Evolutionary conservation across 2,329 filamentous ascomycete species (phyloP), one percentile per base, ranked within the genome.

Genomic region (Tolypocladium inflatum): DNA sequence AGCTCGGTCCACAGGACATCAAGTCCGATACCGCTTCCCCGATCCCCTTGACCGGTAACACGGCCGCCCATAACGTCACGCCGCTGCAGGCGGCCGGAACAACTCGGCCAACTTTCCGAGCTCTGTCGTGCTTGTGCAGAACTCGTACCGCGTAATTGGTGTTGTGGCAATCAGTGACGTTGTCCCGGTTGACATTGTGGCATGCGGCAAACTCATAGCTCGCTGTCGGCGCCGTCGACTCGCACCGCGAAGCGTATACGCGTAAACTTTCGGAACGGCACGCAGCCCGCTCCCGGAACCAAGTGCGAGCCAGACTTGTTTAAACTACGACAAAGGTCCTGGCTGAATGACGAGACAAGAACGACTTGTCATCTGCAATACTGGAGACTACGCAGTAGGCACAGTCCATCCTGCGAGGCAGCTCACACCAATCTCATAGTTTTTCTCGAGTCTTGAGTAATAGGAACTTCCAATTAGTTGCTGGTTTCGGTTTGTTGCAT

Each of bases 231-330:
- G 4, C 70, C 76, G 0, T 79, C 76, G 1, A 66, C 68, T 0
- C 80, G 78, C 62, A 78, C 76, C 30, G 7, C 30, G 30, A 33
- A 33, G 4, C 30, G 8, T 33, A 33, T 2, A 9, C 30, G 30
- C 8, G 30, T 3, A 17, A 80, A 80, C 61, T 78, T 80, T 62
- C 74, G 78, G 60, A 62, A 75, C 7, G 78, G 77, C 9, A 66
- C 30, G 30, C 30, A 9, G 7, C 7, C 30, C 63, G 2, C 67
- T 81, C 65, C 70, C 0, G 74, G 74, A 1, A 77, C 76, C 0
- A 65, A 75, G 19, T 85, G 82, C 60, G 72, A 77, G 35, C 70
- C 73, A 0, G 77, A 81, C 0, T 76, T 78, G 0, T 81, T 81
- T 48, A 70, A 71, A 54, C 61, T 70, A 45, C 60, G 10, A 11